Conservation (phyloP, 2,329 filamentous ascomycete genomes). For the Pseudodiploospora longispora region DNA sequence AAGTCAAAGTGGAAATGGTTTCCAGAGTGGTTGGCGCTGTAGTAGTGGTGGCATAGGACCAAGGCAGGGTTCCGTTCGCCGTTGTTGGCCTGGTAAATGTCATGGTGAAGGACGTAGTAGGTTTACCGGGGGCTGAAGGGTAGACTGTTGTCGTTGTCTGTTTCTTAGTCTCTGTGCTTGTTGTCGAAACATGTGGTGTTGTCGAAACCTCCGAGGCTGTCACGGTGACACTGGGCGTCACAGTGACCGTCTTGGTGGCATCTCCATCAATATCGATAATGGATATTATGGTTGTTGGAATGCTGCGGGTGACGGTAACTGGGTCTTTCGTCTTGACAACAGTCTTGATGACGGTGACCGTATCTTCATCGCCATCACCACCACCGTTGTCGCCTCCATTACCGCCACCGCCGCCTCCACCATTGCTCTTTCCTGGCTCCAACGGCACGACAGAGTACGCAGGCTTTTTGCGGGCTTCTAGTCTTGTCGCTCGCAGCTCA, state of each 20-base stretch:
- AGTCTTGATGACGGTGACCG: constrained; percentile 28
- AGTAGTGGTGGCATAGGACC: neutral
- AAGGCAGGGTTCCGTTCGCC: neutral
- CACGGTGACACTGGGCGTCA: constrained; percentile 13
- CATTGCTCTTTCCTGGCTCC: constrained; percentile 20
- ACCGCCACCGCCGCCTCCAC: constrained; percentile 11
- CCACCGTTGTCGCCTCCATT: constrained; percentile 5
- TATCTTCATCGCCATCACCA: constrained; percentile 9
- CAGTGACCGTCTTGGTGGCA: constrained; percentile 19
- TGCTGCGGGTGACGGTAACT: constrained; percentile 19
- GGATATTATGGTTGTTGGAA: constrained; percentile 22
- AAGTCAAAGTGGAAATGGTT: constrained; percentile 2
- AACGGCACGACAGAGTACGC: constrained; percentile 32
- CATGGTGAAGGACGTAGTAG: neutral
- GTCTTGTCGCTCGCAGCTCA: constrained; percentile 13
- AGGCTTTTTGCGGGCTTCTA: constrained; percentile 16
- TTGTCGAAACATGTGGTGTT: constrained; percentile 1
- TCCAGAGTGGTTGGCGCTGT: constrained; percentile 1
- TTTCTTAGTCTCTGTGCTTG: neutral
- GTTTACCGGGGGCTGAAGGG: neutral
- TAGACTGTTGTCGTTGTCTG: neutral
- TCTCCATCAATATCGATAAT: constrained; percentile 20
- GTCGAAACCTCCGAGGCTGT: constrained; percentile 2
- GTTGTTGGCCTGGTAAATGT: neutral
- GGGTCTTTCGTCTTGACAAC: constrained; percentile 21